Conservation (phyloP, 164 flowering plant genomes). For the Stephania japonica region DNA sequence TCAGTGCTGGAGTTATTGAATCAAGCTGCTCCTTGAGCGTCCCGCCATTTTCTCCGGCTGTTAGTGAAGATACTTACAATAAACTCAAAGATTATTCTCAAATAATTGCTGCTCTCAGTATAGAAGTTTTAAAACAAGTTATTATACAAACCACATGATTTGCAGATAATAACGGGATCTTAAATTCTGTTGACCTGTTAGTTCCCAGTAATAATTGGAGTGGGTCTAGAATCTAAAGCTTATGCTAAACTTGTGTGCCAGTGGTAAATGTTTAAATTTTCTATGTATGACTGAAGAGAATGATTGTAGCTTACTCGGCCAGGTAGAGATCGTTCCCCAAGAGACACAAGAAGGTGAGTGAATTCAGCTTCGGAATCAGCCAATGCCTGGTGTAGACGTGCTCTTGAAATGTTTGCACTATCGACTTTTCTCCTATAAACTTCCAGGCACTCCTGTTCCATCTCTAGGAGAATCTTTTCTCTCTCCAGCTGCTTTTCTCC, state of each 20-base stretch:
- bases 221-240: not conserved
- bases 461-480: slow-evolving; percentile 66
- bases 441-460: slow-evolving; percentile 83
- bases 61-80: slow-evolving; percentile 7
- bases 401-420: slow-evolving; percentile 66
- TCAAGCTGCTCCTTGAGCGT: slow-evolving; percentile 80
- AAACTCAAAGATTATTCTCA: not conserved
- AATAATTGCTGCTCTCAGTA: not conserved
- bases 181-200: not conserved
- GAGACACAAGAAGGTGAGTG: slow-evolving; percentile 71
- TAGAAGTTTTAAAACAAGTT: not conserved
- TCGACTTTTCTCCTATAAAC: slow-evolving; percentile 87
- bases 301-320: slow-evolving; percentile 43
- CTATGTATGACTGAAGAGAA: not conserved
- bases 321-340: slow-evolving; percentile 81
- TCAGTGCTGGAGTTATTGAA: slow-evolving; percentile 71
- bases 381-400: slow-evolving; percentile 73
- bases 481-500: slow-evolving; percentile 75
- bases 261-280: not conserved
- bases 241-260: not conserved
- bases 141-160: no score
- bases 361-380: slow-evolving; percentile 89
- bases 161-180: no score
- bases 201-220: not conserved
- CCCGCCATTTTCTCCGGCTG: slow-evolving; percentile 78